Base-by-base conservation (phyloP, 352 stramenopile species). In the Globisporangium parvum region DNA sequence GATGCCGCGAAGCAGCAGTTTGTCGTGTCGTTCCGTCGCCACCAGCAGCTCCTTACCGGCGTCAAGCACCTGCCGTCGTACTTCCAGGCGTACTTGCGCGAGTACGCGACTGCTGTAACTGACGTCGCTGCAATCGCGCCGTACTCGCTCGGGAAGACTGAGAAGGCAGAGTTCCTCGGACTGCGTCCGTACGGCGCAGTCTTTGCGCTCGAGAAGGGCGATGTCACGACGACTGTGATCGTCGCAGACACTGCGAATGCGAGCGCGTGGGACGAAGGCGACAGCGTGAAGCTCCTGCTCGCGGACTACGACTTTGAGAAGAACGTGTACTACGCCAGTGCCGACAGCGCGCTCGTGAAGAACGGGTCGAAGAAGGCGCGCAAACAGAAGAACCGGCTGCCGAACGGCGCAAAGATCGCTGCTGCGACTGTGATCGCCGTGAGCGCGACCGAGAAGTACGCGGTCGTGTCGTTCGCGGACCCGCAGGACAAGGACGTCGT, bases 251-350 rank as follows among this genome's bases (percentile, higher is more conserved):
- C 75, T 46, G 60, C 72, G 18, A 63, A 66, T 6, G 64, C 49
- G 9, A 50, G 31, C 12, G 31, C 65, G 23, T 88, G 72, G 71
- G 65, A 78, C 48, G 79, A 92, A 63, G 77, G 77, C 37, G 67
- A 85, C 52, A 68, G 55, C 37, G 69, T 90, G 31, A 92, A 93
- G 73, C 42, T 96, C 45, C 55, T 88, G 15, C 67, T 94, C 2
- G 80, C 86, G 1, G 83, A 96, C 66, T 96, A 87, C 61, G 85
- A 96, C 58, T 88, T 88, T 47, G 86, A 85, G 28, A 96, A 94
- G 71, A 71, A 73, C 42, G 74, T 96, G 39, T 95, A 82, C 62
- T 93, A 82, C 46, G 86, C 70, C 11, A 55, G 65, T 23, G 60
- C 73, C 12, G 71, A 80, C 33, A 59, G 60, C 2, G 53, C 56